A percentile compares a stretch with the other conserved stretches of the same genome.
phyloP scores from a whole-genome alignment of 306 rosid species.

The Quercus agrifolia region DNA sequence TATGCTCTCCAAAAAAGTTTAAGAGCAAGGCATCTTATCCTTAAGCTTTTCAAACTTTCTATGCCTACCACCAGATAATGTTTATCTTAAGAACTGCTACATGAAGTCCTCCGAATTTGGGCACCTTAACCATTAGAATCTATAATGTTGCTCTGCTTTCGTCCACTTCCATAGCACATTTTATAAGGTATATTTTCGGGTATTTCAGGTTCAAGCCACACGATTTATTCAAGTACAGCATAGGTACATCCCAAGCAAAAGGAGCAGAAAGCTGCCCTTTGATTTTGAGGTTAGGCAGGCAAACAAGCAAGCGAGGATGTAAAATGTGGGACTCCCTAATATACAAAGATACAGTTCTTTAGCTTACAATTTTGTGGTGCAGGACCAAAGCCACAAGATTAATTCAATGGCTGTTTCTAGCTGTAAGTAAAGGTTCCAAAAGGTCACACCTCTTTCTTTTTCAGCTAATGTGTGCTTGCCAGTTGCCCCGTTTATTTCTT shows the following conservation, averaged over 20 bases:
- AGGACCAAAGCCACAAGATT: constrained; percentile 9
- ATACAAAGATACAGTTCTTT: not conserved
- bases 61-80: too few species aligned
- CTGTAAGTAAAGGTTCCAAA: constrained; percentile 31
- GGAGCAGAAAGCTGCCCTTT: not conserved
- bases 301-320: not conserved
- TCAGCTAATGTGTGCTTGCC: constrained; percentile 8
- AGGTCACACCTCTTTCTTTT: constrained; percentile 10
- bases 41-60: too few species aligned
- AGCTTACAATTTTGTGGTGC: not conserved
- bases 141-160: not conserved
- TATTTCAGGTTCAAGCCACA: not conserved
- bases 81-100: too few species aligned
- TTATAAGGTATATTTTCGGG: not conserved
- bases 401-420: constrained; percentile 12
- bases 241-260: constrained; percentile 11
- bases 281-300: not conserved
- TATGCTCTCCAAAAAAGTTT: too few species aligned
- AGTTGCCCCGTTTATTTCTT: not conserved
- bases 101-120: not conserved
- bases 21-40: too few species aligned
- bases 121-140: not conserved
- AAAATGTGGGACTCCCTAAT: not conserved
- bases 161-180: not conserved
- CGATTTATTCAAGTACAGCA: not conserved